Conservation (phyloP, 768 basidiomycete species). For the Amyloporia xantha region DNA sequence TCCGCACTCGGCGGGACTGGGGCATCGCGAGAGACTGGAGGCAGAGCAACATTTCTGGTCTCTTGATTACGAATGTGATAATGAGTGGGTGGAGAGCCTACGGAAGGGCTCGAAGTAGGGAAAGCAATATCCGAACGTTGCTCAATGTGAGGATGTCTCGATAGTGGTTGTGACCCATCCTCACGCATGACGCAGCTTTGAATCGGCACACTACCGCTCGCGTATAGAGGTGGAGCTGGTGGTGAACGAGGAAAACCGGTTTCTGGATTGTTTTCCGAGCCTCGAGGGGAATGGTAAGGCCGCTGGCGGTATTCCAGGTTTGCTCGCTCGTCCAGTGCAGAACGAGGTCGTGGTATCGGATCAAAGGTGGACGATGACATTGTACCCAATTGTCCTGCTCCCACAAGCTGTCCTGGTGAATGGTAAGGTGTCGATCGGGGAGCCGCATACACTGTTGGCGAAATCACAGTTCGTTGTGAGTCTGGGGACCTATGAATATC, state of each 20-base stretch:
- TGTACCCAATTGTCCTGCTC: constrained; percentile 2
- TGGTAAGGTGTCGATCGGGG: not conserved
- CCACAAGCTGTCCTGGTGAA: not conserved
- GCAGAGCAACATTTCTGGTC: not conserved
- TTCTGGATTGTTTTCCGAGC: not conserved
- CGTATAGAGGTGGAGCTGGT: not conserved
- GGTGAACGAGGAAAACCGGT: not conserved
- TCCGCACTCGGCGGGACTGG: not conserved
- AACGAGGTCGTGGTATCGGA: constrained; percentile 56
- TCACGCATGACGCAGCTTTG: not conserved
- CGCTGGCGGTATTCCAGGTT: constrained; percentile 18
- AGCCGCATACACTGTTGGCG: not conserved
- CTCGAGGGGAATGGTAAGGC: not conserved
- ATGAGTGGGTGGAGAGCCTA: constrained; percentile 12
- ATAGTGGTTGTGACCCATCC: not conserved
- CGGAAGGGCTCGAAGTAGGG: constrained; percentile 8
- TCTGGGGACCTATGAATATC: not conserved
- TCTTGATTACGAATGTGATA: not conserved
- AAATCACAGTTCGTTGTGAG: constrained; percentile 3
- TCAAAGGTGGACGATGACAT: constrained; percentile 43
- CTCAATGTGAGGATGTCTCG: not conserved
- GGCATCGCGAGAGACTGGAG: not conserved
- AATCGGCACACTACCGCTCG: not conserved
- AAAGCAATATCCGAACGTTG: not conserved
- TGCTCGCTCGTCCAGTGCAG: constrained; percentile 46